Percentiles rank a stretch among this genome's conserved stretches.
These are phyloP conservation scores for Aspergillus haitiensis DNA, from an alignment of 495 filamentous ascomycete species.

Conservation along the genomic window DNA sequence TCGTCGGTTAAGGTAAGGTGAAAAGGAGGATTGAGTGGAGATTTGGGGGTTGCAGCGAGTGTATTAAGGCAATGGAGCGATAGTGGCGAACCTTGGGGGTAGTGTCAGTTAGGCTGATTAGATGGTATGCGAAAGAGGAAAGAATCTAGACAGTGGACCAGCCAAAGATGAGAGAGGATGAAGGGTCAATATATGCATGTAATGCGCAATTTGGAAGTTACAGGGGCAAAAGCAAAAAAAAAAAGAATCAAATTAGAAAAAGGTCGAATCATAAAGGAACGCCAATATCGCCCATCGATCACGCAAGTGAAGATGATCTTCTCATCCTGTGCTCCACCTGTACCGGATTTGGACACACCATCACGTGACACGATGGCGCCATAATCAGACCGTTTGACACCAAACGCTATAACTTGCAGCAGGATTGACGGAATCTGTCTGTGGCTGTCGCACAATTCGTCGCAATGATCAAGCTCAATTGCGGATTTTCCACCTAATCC, in stretches of 20 bases:
- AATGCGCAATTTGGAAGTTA: background rate
- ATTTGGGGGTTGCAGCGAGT: background rate
- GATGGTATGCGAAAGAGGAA: background rate
- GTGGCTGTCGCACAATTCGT: conserved; percentile 21
- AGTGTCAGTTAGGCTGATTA: background rate
- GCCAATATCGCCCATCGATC: conserved; percentile 17
- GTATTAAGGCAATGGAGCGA: background rate
- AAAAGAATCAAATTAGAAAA: conserved; percentile 6
- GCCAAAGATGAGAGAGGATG: background rate
- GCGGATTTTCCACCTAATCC: conserved; percentile 17
- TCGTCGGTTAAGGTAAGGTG: background rate
- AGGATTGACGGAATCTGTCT: conserved; percentile 6
- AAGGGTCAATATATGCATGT: conserved; percentile 5
- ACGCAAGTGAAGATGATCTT: conserved; percentile 21
- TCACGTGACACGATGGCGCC: conserved; percentile 30
- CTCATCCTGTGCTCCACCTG: conserved; percentile 14
- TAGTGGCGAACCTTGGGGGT: conserved; percentile 2
- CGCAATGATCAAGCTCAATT: conserved; percentile 18
- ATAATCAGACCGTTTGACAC: conserved; percentile 17
- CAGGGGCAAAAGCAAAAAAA: background rate
- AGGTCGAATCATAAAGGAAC: background rate
- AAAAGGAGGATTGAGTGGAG: background rate
- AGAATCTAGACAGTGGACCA: conserved; percentile 6
- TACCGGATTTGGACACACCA: background rate
- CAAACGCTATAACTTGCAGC: background rate